Conservation (phyloP, 441 rosid species). For the Brassica hybrid region DNA sequence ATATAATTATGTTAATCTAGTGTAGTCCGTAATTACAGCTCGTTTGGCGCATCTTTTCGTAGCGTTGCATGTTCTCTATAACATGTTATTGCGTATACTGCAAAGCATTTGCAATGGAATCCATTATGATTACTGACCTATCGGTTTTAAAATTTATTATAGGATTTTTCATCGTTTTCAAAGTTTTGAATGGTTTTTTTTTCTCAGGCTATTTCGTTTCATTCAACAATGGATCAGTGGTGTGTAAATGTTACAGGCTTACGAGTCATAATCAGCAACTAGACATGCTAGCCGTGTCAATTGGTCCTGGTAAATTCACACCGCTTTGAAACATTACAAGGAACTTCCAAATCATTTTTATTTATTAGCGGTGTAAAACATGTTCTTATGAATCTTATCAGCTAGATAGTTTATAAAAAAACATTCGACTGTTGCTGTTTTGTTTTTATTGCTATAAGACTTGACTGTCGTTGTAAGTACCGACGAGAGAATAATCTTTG, state of each 20-base stretch:
- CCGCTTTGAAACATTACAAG: not conserved
- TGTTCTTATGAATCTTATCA: too few relatives aligned
- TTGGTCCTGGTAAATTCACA: not conserved
- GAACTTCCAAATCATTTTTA: not conserved
- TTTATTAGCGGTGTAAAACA: not conserved
- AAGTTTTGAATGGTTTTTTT: not conserved
- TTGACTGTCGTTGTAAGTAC: not conserved
- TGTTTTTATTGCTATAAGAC: not conserved
- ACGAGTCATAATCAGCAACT: not conserved
- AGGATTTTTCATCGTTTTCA: not conserved
- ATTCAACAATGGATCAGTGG: not conserved
- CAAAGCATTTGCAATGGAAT: not conserved
- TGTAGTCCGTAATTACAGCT: not conserved
- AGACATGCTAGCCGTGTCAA: not conserved
- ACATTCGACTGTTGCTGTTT: not conserved
- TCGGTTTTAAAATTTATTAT: not conserved
- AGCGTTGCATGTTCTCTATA: not conserved
- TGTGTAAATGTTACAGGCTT: not conserved
- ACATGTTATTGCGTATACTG: not conserved
- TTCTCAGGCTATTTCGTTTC: not conserved
- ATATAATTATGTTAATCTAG: not conserved
- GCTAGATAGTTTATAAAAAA: too few relatives aligned
- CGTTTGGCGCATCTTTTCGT: not conserved
- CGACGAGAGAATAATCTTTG: not conserved
- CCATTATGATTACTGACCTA: not conserved